A percentile compares a stretch with the other conserved stretches of the same genome.
phyloP scores from a whole-genome alignment of 805 yeast genomes.

The Hanseniaspora nectarophila region DNA sequence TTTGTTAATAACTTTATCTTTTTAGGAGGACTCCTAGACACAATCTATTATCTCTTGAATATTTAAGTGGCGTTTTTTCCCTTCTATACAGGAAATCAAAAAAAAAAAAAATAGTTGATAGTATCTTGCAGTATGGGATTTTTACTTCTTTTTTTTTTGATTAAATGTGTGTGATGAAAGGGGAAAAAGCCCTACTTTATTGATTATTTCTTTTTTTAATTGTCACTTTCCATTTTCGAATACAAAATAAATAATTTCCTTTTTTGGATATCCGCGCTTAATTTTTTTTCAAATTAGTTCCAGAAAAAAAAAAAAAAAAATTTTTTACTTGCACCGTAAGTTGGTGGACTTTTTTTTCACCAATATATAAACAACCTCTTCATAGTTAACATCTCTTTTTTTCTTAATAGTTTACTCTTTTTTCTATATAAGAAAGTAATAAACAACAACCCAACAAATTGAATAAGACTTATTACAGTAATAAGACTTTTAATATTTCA shows the following conservation, averaged over 20 bases:
- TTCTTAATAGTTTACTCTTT: background rate
- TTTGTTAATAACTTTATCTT: too few relatives aligned
- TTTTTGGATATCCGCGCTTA: background rate
- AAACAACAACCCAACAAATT: background rate
- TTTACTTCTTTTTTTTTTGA: too few relatives aligned
- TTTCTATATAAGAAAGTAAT: background rate
- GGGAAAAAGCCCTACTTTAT: background rate
- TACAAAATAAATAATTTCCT: background rate
- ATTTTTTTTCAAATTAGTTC: too few relatives aligned
- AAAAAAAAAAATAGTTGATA: too few relatives aligned
- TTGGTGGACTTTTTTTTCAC: background rate
- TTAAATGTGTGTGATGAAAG: too few relatives aligned
- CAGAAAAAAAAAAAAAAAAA: background rate
- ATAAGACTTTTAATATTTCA: background rate
- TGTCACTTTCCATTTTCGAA: background rate
- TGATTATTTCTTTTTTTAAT: background rate
- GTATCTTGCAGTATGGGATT: too few relatives aligned
- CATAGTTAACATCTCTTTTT: background rate
- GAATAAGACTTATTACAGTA: background rate
- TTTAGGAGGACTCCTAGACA: too few relatives aligned
- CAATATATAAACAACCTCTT: background rate
- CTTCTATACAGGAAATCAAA: too few relatives aligned
- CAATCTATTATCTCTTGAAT: too few relatives aligned
- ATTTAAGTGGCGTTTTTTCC: too few relatives aligned
- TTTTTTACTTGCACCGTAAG: background rate